Evolutionary conservation across 2,329 filamentous ascomycete genomes (phyloP).

Genomic region (Orbilia ellipsospora): DNA sequence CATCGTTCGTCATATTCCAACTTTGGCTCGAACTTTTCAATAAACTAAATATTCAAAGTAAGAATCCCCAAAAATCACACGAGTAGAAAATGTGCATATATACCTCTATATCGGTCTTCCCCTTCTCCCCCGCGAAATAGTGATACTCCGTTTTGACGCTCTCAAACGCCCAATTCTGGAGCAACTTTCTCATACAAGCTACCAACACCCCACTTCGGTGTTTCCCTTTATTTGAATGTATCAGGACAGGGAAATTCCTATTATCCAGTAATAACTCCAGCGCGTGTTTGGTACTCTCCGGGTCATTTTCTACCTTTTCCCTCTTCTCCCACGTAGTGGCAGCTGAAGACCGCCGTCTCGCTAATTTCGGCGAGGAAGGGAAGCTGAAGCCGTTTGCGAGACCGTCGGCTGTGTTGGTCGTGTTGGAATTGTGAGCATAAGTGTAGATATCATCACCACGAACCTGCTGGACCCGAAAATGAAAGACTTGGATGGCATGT

Average conservation of each 20-base stretch:
- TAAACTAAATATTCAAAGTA: constrained; percentile 54
- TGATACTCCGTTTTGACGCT: constrained; percentile 58
- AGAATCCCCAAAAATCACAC: constrained; percentile 5
- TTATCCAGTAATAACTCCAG: constrained; percentile 57
- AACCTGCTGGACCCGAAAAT: constrained; percentile 47
- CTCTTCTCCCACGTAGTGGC: constrained; percentile 10
- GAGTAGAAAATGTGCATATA: not conserved
- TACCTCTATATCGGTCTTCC: constrained; percentile 59
- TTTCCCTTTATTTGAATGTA: constrained; percentile 59
- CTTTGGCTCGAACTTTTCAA: constrained; percentile 58
- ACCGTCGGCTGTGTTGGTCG: constrained; percentile 15
- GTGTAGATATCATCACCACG: constrained; percentile 7
- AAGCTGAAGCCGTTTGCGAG: not conserved
- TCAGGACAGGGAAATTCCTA: constrained; percentile 58
- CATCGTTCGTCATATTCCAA: constrained; percentile 56
- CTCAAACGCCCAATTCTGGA: constrained; percentile 58
- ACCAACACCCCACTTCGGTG: constrained; percentile 59
- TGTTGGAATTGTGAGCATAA: not conserved
- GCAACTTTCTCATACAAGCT: constrained; percentile 58
- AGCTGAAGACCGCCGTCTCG: not conserved
- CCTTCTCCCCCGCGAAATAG: constrained; percentile 59
- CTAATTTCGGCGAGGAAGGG: not conserved
- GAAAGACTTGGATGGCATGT: constrained; percentile 53
- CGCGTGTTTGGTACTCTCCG: constrained; percentile 53
- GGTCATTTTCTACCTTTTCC: constrained; percentile 56